These are phyloP conservation scores for Suillus variegatus DNA, from an alignment of 768 basidiomycete genomes.

Conservation along the genomic window DNA sequence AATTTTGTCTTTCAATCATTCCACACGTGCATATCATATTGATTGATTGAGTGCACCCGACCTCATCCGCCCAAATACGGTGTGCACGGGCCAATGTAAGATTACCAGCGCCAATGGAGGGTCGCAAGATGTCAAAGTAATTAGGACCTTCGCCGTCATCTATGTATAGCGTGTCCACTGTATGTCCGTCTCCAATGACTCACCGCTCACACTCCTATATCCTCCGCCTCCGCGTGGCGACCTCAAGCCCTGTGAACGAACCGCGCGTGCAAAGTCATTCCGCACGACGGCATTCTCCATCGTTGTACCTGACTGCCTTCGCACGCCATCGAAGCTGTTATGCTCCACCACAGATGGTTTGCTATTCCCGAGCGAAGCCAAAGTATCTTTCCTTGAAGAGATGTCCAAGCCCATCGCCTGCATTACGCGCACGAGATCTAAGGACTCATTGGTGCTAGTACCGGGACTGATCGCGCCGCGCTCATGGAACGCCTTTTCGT, in stretches of 20 bases:
- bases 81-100: no score
- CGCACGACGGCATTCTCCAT: not conserved
- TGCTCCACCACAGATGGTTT: not conserved
- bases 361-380: not conserved
- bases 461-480: not conserved
- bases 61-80: no score
- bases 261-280: no score
- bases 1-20: no score
- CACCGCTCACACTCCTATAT: not conserved
- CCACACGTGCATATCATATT: no score
- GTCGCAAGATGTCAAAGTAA: no score
- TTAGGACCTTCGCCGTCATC: no score
- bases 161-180: conserved; percentile 2
- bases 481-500: conserved; percentile 2
- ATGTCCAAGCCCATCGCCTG: conserved; percentile 2
- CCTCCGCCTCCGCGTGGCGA: not conserved
- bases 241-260: not conserved
- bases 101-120: no score
- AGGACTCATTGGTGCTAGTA: not conserved
- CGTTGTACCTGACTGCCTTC: not conserved
- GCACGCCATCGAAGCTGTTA: not conserved
- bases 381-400: not conserved
- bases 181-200: not conserved
- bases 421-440: conserved; percentile 1
- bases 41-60: no score